These are phyloP conservation scores for Trametes maxima DNA, from an alignment of 768 basidiomycete genomes.

Conservation along the genomic window DNA sequence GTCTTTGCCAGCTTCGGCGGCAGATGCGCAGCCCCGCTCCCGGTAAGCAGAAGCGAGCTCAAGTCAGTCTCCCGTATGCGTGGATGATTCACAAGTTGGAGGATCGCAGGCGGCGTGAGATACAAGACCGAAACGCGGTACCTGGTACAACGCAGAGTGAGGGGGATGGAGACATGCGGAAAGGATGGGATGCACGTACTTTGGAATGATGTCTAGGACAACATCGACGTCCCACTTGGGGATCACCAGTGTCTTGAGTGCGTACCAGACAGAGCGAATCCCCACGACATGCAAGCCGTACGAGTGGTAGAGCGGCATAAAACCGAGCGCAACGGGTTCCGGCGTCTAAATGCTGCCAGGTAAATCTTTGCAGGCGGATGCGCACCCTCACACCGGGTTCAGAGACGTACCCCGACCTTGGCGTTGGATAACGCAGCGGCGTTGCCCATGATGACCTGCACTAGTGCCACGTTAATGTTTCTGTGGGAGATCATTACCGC, in stretches of 20 bases:
- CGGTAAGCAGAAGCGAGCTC: constrained; percentile 46
- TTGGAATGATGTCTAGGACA: constrained; percentile 56
- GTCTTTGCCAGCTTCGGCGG: constrained; percentile 55
- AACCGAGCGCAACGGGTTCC: constrained; percentile 52
- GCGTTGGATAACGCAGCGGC: neutral
- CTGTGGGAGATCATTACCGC: constrained; percentile 34
- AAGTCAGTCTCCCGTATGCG: constrained; percentile 51
- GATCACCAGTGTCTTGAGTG: constrained; percentile 54
- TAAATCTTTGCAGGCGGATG: neutral
- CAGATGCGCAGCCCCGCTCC: constrained; percentile 68
- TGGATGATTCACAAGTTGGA: constrained; percentile 64
- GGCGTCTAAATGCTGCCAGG: neutral
- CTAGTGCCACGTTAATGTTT: constrained; percentile 23
- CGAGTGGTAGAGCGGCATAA: constrained; percentile 69
- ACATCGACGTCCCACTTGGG: constrained; percentile 59
- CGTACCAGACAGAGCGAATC: constrained; percentile 51
- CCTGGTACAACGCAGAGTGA: constrained; percentile 36
- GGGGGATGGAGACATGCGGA: neutral
- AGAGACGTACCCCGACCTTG: neutral
- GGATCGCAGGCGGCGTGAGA: constrained; percentile 64
- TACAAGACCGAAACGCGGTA: constrained; percentile 52
- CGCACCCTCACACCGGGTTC: neutral
- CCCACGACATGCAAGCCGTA: constrained; percentile 59
- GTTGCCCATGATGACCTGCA: constrained; percentile 12
- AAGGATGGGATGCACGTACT: constrained; percentile 42